Percentiles rank a stretch among this genome's conserved stretches.
Evolutionary conservation across 768 basidiomycete genomes (phyloP).

Genomic region (Tricholoma saponaceum): DNA sequence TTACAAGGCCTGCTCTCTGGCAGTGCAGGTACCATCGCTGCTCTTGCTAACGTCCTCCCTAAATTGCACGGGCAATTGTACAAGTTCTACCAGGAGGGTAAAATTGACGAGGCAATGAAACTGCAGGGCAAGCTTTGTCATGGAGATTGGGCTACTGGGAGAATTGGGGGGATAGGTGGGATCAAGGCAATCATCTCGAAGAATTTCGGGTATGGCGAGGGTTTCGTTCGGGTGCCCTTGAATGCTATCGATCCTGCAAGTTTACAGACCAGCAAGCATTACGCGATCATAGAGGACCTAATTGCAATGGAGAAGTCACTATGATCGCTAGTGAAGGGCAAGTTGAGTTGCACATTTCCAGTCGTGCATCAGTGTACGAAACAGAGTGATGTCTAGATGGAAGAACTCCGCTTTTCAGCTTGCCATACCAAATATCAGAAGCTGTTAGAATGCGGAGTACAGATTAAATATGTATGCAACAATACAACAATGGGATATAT

Average conservation of each 20-base stretch:
- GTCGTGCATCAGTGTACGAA: no score
- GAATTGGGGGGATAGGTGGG: constrained; percentile 64
- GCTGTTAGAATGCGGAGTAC: not conserved
- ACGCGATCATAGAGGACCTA: constrained; percentile 38
- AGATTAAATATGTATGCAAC: not conserved
- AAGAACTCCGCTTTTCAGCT: not conserved
- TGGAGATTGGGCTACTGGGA: constrained; percentile 61
- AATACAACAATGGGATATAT: not conserved
- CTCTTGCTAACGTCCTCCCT: constrained; percentile 57
- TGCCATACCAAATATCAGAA: no score
- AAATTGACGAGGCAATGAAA: constrained; percentile 53
- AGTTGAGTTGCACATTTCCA: not conserved
- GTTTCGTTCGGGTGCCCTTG: constrained; percentile 46
- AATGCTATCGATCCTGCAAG: constrained; percentile 33
- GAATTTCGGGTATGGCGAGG: constrained; percentile 61
- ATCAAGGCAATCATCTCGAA: constrained; percentile 60
- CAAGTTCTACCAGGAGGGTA: constrained; percentile 46
- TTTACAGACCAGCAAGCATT: constrained; percentile 35
- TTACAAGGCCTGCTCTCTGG: constrained; percentile 57
- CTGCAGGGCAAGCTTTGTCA: constrained; percentile 60
- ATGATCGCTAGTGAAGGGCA: constrained; percentile 6
- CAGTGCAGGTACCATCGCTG: constrained; percentile 64
- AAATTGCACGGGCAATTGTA: constrained; percentile 53
- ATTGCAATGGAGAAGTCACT: constrained; percentile 42
- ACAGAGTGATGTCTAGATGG: no score